These are phyloP conservation scores for Vaccinium macrocarpon DNA, from an alignment of 148 eudicot species.

Conservation along the genomic window DNA sequence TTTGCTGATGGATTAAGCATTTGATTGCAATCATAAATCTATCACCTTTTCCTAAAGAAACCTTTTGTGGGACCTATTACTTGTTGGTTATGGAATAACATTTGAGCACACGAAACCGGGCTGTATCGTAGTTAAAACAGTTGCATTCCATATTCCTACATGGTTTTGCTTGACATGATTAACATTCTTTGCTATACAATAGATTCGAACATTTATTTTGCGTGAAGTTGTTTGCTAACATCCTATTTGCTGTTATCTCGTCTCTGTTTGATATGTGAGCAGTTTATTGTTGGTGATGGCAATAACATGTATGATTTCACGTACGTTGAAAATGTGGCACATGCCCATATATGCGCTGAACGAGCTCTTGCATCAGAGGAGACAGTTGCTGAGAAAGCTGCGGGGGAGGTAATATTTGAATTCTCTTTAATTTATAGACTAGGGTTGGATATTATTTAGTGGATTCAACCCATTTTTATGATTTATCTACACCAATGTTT, in stretches of 20 bases:
- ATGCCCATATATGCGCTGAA: constrained; percentile 98
- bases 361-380: constrained; percentile 89
- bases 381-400: constrained; percentile 69
- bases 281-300: constrained; percentile 92
- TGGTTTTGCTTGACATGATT: constrained; percentile 7
- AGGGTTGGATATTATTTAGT: not conserved
- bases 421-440: not conserved
- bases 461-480: not conserved
- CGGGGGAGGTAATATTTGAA: constrained; percentile 74
- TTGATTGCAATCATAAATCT: not conserved
- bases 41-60: not conserved
- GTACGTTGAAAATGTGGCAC: constrained; percentile 96
- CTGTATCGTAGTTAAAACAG: not conserved
- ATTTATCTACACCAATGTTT: not conserved
- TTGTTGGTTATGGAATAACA: not conserved
- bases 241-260: not conserved
- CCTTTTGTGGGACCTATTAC: not conserved
- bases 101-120: not conserved
- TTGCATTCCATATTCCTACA: not conserved
- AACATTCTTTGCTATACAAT: not conserved
- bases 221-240: not conserved
- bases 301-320: constrained; percentile 95
- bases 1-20: not conserved
- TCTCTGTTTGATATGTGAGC: constrained; percentile 19
- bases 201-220: not conserved